Base-by-base conservation (phyloP, 2,329 filamentous ascomycete genomes). In the Pseudomassariella vexata region DNA sequence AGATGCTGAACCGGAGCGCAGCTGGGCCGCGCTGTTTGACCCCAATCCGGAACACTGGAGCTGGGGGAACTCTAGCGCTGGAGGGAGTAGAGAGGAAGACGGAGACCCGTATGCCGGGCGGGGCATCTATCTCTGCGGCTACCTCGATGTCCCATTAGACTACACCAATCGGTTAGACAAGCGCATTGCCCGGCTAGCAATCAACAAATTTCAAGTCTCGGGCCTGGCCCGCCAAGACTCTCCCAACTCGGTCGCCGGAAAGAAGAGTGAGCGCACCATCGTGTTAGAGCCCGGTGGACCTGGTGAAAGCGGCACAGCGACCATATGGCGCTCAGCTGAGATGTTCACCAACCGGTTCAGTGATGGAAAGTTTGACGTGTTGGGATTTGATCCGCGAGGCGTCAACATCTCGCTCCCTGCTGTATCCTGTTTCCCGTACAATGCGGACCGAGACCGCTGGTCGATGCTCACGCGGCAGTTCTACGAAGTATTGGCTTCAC, bases 311-410 rank as follows among this genome's bases (percentile, higher is more conserved):
- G 68, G 68, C 4, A 68, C 62, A 0, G 48, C 34, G 1, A 62
- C 62, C 23, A 55, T 50, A 3, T 69, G 62, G 63, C 42, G 55
- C 5, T 41, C 39, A 0, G 58, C 53, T 4, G 57, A 68, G 34
- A 32, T 38, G 0, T 37, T 65, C 21, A 59, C 62, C 4, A 44
- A 57, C 34, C 59, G 63, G 3, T 46, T 71, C 9, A 66, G 64
- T 35, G 57, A 57, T 19, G 55, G 60, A 15, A 45, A 52, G 15
- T 66, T 60, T 15, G 67, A 72, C 36, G 61, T 72, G 5, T 46
- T 74, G 10, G 66, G 67, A n/a, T 73, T 66, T 61, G 70, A 74
- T 31, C 69, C 69, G n/a, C 61, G 70, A 4, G 69, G 69, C 2
- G 65, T 73, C 32, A 72, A 72, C 41, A 46, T 53, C 1, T 64